Conservation (phyloP, 768 basidiomycete species). For the Amanita brunnescens region DNA sequence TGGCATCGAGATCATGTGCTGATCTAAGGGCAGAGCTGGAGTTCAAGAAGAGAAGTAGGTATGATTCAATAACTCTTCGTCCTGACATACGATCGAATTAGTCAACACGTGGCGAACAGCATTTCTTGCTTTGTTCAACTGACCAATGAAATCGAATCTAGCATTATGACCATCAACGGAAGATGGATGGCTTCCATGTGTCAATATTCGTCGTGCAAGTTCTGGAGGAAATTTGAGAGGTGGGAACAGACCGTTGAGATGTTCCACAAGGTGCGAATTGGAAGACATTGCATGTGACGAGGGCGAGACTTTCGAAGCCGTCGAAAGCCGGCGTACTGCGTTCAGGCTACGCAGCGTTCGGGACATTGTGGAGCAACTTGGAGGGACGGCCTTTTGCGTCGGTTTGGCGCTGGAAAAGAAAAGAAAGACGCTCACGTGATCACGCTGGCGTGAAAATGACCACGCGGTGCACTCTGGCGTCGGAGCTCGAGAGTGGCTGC, state of each 20-base stretch:
- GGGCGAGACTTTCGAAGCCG: slow-evolving; percentile 5
- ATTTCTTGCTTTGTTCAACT: slow-evolving; percentile 16
- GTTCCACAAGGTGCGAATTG: slow-evolving; percentile 28
- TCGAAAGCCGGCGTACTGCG: slow-evolving; percentile 14
- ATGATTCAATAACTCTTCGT: slow-evolving; percentile 69
- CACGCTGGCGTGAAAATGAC: not conserved
- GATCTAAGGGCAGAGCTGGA: slow-evolving; percentile 39
- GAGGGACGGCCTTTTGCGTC: not conserved
- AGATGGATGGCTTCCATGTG: slow-evolving; percentile 66
- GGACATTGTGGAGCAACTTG: slow-evolving; percentile 20
- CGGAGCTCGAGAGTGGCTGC: no score
- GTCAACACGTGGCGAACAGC: not conserved
- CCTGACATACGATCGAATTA: slow-evolving; percentile 31
- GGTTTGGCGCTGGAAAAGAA: not conserved
- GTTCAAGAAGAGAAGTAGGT: slow-evolving; percentile 64
- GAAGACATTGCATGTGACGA: slow-evolving; percentile 13
- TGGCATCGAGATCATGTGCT: slow-evolving; percentile 47
- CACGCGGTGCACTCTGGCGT: no score
- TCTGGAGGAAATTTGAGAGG: slow-evolving; percentile 64
- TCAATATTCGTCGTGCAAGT: slow-evolving; percentile 64
- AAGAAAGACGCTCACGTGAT: slow-evolving; percentile 2
- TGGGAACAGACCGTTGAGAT: slow-evolving; percentile 55
- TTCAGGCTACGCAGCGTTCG: slow-evolving; percentile 19
- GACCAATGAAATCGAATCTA: slow-evolving; percentile 66
- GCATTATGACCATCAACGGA: slow-evolving; percentile 66